phyloP scores from a whole-genome alignment of 192 early-diverging fungal species.

The Coemansia sp. region DNA sequence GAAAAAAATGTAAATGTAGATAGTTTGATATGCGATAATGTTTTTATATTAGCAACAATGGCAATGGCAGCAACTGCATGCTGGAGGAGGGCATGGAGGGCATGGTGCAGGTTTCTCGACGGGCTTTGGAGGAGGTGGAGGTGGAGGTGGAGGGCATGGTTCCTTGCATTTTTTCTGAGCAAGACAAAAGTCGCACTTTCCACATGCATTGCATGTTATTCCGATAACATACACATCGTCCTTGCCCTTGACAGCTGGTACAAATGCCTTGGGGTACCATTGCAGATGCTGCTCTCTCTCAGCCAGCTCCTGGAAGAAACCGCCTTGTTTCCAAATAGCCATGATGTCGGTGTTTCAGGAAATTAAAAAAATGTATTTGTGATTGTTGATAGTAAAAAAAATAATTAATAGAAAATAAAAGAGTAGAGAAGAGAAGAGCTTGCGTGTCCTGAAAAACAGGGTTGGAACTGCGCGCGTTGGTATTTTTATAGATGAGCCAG shows the following conservation, averaged over 20 bases:
- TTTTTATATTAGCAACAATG: slow-evolving; percentile 21
- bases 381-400: no score
- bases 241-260: slow-evolving; percentile 40
- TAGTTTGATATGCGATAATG: no score
- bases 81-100: no score
- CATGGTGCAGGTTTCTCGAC: no score
- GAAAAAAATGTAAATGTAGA: no score
- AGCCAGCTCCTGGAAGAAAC: slow-evolving; percentile 52
- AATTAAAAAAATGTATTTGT: no score
- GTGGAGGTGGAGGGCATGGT: slow-evolving; percentile 4
- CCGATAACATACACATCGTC: slow-evolving; percentile 34
- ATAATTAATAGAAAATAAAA: no score
- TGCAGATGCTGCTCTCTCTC: slow-evolving; percentile 52
- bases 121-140: slow-evolving; percentile 3
- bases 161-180: slow-evolving; percentile 12
- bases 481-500: no score
- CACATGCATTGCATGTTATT: slow-evolving; percentile 39
- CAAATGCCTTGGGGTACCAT: slow-evolving; percentile 50
- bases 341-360: no score
- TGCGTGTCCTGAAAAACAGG: no score
- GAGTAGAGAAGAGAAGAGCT: no score
- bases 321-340: slow-evolving; percentile 51
- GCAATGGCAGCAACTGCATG: slow-evolving; percentile 24
- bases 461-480: no score
- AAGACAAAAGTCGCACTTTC: slow-evolving; percentile 34